Evolutionary conservation across 2,329 filamentous ascomycete species (phyloP), one percentile per base, ranked within the genome.

Genomic region (Aspergillus sp.): DNA sequence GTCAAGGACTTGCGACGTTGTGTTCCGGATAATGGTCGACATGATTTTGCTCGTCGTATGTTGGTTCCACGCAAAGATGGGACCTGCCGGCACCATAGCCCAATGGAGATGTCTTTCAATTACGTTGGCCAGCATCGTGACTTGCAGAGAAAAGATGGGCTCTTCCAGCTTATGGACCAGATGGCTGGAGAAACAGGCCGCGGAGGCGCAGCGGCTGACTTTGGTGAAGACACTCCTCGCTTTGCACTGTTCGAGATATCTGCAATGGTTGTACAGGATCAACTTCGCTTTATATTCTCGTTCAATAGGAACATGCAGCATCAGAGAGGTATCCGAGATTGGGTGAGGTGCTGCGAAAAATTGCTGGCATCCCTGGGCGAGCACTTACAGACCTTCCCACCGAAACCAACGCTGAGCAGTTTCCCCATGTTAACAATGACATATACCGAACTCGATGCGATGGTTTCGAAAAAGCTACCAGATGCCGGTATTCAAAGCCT

Each of bases 191-290:
- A 81, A 63, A 76, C 78, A 17, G 72, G 76, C 1, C 77, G 74
- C 57, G 78, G 79, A 54, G 78, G 79, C 48, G 78, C 76, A 15
- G 77, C 76, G 21, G 76, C 78, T 5, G 80, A 82, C 60, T 78
- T 81, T 50, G 80, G 80, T 8, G 68, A 72, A 39, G 67, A 74
- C 4, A 79, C 80, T 10, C 79, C 78, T 8, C 77, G 80, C 3
- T 81, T 82, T 61, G 80, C 77, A 4, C 72, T 84, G 0, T 81
- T 85, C 59, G 83, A 85, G 62, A 81, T 84, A 39, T 81, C 81
- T 0, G 82, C 82, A 1, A 78, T 82, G 55, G 76, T 83, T 3
- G 78, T 79, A 13, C 74, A 78, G 54, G 81, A 79, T 0, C 71
- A 70, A 13, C 72, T 84, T 23, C 77, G 80, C 8, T 80, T 84